Base-by-base conservation (phyloP, 179 eudicot genomes). In the Gypsophila paniculata region DNA sequence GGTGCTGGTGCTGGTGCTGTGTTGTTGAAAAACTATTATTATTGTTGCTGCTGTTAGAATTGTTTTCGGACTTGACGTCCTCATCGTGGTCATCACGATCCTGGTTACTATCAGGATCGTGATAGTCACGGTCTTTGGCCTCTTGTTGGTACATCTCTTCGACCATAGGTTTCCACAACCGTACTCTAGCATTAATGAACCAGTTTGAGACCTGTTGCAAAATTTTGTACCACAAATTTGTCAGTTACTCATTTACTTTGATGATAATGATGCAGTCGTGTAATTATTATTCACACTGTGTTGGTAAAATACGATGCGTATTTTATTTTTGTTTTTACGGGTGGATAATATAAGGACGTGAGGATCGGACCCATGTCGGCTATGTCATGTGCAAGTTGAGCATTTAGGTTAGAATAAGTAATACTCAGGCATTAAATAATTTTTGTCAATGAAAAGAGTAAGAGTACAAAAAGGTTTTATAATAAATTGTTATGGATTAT, bases 171-270 rank as follows among this genome's bases (percentile, higher is more conserved):
- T 83, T 83, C 86, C 86, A 83, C 22, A 85, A 72, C 11, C 89
- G 54, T 8, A 85, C 89, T 77, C 86, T 74, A 51, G 89, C 89
- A 77, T 85, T 85, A 48, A 85, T 83, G 75, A 85, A 85, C 89
- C 89, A 85, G 36, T 85, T 85, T 63, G 89, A 81, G 19, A 85
- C 89, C 86, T 83, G 81, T 29, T 32, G 34, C 12, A n/a, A 36
- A 36, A 25, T 25, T 11, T 42, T 67, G 23, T 48, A 67, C 21
- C 42, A 48, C 23, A 12, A 13, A 38, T 32, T 38, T 64, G 68
- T 64, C 68, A 64, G 36, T 48, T n/a, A 36, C 51, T 8, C 23
- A 29, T 38, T 64, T 4, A 23, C 2, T 25, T 1, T 46, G 52
- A 46, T 46, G 15, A 46, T 46, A 12, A 46, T 46, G 52, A 46